Base-by-base conservation (phyloP, 1,284 basidiomycete species). In the Mycena sp. region DNA sequence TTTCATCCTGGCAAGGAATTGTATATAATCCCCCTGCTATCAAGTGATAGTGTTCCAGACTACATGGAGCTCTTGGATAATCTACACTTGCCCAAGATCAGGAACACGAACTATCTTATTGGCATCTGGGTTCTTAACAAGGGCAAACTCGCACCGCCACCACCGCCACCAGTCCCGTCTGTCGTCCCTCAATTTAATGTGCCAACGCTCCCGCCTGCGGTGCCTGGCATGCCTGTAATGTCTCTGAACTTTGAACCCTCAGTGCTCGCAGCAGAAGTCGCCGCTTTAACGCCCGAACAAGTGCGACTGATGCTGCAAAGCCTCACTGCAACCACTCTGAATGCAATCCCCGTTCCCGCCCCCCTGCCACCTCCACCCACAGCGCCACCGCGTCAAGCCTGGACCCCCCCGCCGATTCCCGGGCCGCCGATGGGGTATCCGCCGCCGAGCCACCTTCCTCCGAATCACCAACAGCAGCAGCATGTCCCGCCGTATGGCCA, bases 51-150 rank as follows among this genome's bases (percentile, higher is more conserved):
- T 0, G 77, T 94, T 0, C 96, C 95, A 0, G 94, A 96, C 62
- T 95, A 90, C 70, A 85, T 96, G 65, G 93, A 96, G 68, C 81
- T 97, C 1, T 78, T 97, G 55, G 95, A 96, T 70, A 85, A 92
- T n/a, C 83, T 93, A 57, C 81, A 81, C 51, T 74, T 98, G 0
- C 91, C 93, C 6, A 84, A 83, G 62, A 74, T 78, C 14, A 84
- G 95, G 19, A 82, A 75, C 17, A 73, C 78, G 10, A 86, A 93
- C 70, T 87, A 91, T 58, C 82, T 97, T 46, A 78, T 98, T 32
- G 94, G 91, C 38, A 87, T 97, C 16, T 95, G 94, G 85, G 85
- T 97, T 10, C 81, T 93, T 7, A 87, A 85, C 70, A 94, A 89
- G 74, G 91, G 89, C 28, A 91, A 86, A 74, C 83, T 92, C 6